Conservation (phyloP, 2,329 filamentous ascomycete genomes). For the Aureobasidium sp. region DNA sequence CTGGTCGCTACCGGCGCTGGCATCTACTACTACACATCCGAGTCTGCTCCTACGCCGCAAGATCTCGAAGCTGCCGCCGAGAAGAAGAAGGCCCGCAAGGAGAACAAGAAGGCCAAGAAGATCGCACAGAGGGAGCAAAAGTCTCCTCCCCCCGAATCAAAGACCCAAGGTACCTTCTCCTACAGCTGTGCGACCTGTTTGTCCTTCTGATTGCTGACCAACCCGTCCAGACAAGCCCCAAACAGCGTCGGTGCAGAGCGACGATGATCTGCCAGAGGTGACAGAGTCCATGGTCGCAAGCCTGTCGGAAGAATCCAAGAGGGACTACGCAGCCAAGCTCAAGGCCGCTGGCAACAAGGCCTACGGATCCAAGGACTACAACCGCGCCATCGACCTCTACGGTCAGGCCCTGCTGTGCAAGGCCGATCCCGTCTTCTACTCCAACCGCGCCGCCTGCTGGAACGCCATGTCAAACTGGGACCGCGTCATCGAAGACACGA, state of each 20-base stretch:
- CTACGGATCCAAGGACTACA: conserved; percentile 89
- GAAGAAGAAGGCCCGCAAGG: conserved; percentile 82
- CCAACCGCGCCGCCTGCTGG: conserved; percentile 95
- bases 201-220: neutral
- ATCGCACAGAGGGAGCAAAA: conserved; percentile 42
- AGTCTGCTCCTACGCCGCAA: conserved; percentile 41
- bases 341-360: conserved; percentile 96
- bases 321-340: conserved; percentile 80
- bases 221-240: conserved; percentile 22
- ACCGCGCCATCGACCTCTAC: conserved; percentile 89
- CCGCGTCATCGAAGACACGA: conserved; percentile 94
- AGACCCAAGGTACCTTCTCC: neutral
- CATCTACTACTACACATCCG: conserved; percentile 79
- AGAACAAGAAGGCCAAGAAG: conserved; percentile 78
- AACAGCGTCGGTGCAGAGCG: conserved; percentile 30
- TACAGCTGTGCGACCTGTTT: neutral
- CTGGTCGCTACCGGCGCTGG: conserved; percentile 86
- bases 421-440: conserved; percentile 96
- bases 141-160: conserved; percentile 19
- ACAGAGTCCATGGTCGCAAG: conserved; percentile 39
- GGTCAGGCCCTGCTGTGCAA: conserved; percentile 95
- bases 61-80: conserved; percentile 31
- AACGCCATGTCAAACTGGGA: conserved; percentile 91
- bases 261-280: conserved; percentile 45
- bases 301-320: conserved; percentile 59